phyloP scores from a whole-genome alignment of 176 grass and related monocot species.

The Elymus sibiricus region DNA sequence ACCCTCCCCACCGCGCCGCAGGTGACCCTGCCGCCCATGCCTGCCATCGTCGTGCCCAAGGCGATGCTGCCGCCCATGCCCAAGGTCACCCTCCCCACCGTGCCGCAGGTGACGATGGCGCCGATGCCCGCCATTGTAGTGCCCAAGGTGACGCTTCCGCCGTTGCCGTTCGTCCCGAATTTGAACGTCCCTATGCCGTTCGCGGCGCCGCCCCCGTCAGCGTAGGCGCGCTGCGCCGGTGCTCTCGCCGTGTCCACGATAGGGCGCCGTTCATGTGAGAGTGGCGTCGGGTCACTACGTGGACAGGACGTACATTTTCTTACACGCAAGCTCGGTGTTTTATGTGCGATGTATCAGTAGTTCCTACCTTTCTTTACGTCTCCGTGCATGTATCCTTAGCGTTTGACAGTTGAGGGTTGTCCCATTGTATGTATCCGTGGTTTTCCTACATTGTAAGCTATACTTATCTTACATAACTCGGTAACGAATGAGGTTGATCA shows the following conservation, averaged over 20 bases:
- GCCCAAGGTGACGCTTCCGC: neutral
- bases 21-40: neutral
- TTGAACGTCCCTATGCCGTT: constrained; percentile 19
- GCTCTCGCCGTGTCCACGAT: neutral
- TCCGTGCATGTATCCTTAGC: neutral
- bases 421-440: too few species aligned
- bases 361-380: neutral
- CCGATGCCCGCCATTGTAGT: neutral
- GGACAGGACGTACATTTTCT: neutral
- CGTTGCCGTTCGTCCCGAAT: constrained; percentile 1
- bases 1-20: neutral
- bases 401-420: too few species aligned
- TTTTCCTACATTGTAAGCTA: too few species aligned
- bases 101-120: neutral
- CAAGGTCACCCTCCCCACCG: neutral
- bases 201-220: constrained; percentile 12
- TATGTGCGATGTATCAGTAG: neutral
- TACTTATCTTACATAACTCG: too few species aligned
- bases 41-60: neutral
- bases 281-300: neutral
- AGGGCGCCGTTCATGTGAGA: neutral
- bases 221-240: neutral
- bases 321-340: neutral
- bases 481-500: too few species aligned
- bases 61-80: neutral